Evolutionary conservation across 768 basidiomycete genomes (phyloP).

Genomic region (Gloeostereum incarnatum): DNA sequence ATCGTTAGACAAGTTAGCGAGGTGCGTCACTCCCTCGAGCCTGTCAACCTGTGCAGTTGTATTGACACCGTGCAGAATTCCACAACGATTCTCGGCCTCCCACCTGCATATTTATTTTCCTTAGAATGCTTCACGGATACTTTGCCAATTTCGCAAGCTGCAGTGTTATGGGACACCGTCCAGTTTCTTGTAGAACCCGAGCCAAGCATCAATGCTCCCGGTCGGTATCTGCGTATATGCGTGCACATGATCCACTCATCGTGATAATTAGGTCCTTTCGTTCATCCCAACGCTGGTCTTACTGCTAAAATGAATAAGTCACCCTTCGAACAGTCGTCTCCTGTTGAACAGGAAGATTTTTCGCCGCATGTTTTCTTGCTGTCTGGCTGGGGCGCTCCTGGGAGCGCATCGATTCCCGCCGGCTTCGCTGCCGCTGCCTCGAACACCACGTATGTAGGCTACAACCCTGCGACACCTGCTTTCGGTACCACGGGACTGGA

Average conservation of each 20-base stretch:
- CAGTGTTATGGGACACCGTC: slow-evolving; percentile 64
- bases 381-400: slow-evolving; percentile 63
- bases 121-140: slow-evolving; percentile 67
- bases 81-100: slow-evolving; percentile 63
- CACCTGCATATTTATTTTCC: slow-evolving; percentile 61
- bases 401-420: no score
- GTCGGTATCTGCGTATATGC: no score
- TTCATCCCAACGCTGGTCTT: background rate
- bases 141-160: slow-evolving; percentile 56
- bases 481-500: no score
- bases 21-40: slow-evolving; percentile 24
- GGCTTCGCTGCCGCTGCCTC: no score
- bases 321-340: background rate
- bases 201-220: no score
- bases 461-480: no score
- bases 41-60: no score
- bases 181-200: slow-evolving; percentile 51
- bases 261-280: no score
- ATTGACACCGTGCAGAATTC: slow-evolving; percentile 42
- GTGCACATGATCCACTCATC: no score
- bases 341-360: slow-evolving; percentile 28
- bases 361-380: slow-evolving; percentile 60
- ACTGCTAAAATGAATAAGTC: background rate
- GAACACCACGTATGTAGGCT: no score
- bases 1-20: slow-evolving; percentile 74